Evolutionary conservation across 2,329 filamentous ascomycete species (phyloP), one percentile per base, ranked within the genome.

Genomic region (Monosporascus sp.): DNA sequence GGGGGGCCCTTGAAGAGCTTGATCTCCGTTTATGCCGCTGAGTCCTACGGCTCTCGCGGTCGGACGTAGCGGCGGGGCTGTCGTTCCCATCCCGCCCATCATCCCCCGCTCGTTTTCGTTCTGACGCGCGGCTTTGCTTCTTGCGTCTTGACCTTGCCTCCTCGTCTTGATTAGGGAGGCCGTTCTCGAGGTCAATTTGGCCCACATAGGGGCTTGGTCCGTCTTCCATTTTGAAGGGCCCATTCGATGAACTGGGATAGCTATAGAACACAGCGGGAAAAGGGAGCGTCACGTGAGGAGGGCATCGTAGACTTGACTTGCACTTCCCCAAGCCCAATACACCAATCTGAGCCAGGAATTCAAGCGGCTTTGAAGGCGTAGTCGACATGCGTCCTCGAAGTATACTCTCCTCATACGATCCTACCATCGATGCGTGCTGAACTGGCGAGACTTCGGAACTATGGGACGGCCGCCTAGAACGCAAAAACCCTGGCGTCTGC

Each of bases 191-290:
- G 65, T 97, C 93, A 50, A 99, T 87, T 59, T 92, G 83, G 6
- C 94, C 94, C 15, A 97, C 94, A 65, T 99, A 99, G 0, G 94
- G 94, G 65, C 93, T 97, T 3, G 93, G 94, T 3, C 90, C 92
- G 63, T 97, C 91, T 52, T 92, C 87, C 3, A 79, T 78, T 27
- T 83, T 87, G 4, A 76, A 83, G 41, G 78, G 79, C 24, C 81
- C 85, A 59, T 81, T 77, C 2, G 79, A 80, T 1, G 86, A 87
- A 50, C 79, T 85, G 20, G 84, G 83, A 68, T 97, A 97, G 71
- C 88, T 96, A 74, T 97, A 99, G 64, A 97, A 99, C 1, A 97
- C 93, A 2, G 93, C 94, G 2, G 91, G 90, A 63, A 97, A 97
- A 0, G 90, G 87, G 3, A 99, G 76, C 0, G 88, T 93, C 52